These are phyloP conservation scores for Calonectria henricotiae DNA, from an alignment of 2,329 filamentous ascomycete species.

Conservation along the genomic window DNA sequence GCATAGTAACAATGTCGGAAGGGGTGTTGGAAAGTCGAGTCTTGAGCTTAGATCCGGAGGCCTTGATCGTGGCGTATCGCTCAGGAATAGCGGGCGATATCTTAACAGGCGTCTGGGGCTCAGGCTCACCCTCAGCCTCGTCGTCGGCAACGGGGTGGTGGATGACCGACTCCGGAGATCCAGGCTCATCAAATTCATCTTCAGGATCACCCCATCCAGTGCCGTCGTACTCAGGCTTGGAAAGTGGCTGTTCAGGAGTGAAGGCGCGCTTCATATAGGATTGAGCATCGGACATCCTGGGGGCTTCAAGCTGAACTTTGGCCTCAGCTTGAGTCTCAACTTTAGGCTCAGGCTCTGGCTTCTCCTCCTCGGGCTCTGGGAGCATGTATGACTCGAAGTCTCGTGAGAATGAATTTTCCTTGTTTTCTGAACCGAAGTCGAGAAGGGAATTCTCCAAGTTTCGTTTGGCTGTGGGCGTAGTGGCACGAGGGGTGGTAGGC, in stretches of 20 bases:
- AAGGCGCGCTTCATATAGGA: slow-evolving; percentile 61
- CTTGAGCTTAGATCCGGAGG: slow-evolving; percentile 88
- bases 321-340: slow-evolving; percentile 49
- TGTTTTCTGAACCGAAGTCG: slow-evolving; percentile 57
- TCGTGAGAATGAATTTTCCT: slow-evolving; percentile 61
- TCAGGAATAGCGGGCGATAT: slow-evolving; percentile 81
- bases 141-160: slow-evolving; percentile 76
- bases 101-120: slow-evolving; percentile 63
- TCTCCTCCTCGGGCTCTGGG: slow-evolving; percentile 58
- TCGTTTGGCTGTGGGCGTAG: slow-evolving; percentile 48
- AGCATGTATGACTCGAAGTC: slow-evolving; percentile 67
- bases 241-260: slow-evolving; percentile 68
- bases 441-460: slow-evolving; percentile 56
- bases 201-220: slow-evolving; percentile 73
- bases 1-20: slow-evolving; percentile 87
- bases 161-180: slow-evolving; percentile 92
- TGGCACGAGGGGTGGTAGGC: slow-evolving; percentile 67
- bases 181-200: slow-evolving; percentile 73
- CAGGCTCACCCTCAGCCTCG: slow-evolving; percentile 59
- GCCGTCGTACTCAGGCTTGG: slow-evolving; percentile 77
- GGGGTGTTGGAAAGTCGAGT: slow-evolving; percentile 91
- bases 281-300: slow-evolving; percentile 59
- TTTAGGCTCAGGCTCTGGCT: slow-evolving; percentile 53
- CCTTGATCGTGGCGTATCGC: slow-evolving; percentile 89
- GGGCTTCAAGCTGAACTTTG: slow-evolving; percentile 45